Percentiles rank a stretch among this genome's conserved stretches.
Conservation (phyloP, 169 alveolate genomes). For the Plasmodium berghei region DNA sequence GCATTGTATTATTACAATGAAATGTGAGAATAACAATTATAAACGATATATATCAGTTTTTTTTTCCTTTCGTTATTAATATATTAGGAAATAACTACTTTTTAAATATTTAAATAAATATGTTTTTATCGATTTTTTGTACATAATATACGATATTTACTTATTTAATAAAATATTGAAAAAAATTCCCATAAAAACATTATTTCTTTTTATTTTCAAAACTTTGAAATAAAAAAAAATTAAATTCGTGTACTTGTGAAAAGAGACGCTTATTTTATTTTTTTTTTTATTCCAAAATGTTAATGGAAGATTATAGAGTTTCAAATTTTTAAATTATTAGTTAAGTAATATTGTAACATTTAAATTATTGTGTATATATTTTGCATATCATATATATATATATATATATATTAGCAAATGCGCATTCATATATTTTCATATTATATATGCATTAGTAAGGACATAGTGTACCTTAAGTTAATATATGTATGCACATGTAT, state of each 20-base stretch:
- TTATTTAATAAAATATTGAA: neutral
- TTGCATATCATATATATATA: neutral
- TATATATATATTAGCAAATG: neutral
- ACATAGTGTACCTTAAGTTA: neutral
- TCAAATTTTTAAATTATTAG: too few relatives aligned
- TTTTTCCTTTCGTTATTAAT: neutral
- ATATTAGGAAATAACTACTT: slow-evolving; percentile 2
- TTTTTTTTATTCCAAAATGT: too few relatives aligned
- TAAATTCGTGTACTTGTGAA: neutral
- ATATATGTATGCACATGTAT: neutral
- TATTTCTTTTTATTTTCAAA: too few relatives aligned
- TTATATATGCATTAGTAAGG: neutral
- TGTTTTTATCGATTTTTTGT: neutral
- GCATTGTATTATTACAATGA: neutral
- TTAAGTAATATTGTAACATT: neutral
- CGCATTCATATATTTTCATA: neutral
- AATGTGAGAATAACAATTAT: neutral
- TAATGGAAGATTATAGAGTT: too few relatives aligned
- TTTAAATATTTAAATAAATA: neutral
- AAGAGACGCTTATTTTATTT: too few relatives aligned
- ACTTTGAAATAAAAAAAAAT: neutral
- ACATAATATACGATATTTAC: neutral
- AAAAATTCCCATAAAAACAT: neutral
- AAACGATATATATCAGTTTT: neutral
- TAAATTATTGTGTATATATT: neutral